phyloP scores from a whole-genome alignment of 2,329 filamentous ascomycete genomes.

The Hymenoscyphus infarciens region DNA sequence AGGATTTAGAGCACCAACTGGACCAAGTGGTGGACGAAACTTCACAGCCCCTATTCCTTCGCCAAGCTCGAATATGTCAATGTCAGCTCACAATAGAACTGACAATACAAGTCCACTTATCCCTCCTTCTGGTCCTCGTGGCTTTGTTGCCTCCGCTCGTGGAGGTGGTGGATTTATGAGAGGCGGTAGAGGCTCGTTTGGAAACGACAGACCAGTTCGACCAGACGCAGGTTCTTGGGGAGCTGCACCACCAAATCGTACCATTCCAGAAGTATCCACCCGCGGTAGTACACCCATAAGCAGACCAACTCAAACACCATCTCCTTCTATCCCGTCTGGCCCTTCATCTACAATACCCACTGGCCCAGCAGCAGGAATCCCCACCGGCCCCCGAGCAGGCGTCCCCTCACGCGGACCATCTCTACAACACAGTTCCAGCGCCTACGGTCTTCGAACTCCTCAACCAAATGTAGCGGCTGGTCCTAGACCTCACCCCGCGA shows the following conservation, averaged over 20 bases:
- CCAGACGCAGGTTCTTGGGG: constrained; percentile 32
- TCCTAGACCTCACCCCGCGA: constrained; percentile 34
- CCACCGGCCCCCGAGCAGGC: constrained; percentile 33
- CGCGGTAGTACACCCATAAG: constrained; percentile 21
- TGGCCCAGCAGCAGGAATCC: constrained; percentile 30
- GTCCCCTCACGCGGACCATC: constrained; percentile 27
- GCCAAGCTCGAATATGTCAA: constrained; percentile 18
- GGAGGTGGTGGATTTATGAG: constrained; percentile 28
- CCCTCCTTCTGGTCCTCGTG: constrained; percentile 36
- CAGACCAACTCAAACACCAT: constrained; percentile 27
- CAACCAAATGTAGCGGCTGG: constrained; percentile 21
- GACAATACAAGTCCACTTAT: constrained; percentile 23
- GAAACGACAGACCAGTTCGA: constrained; percentile 27
- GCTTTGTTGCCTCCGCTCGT: constrained; percentile 29
- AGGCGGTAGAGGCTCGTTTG: constrained; percentile 33
- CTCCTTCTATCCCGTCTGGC: constrained; percentile 29
- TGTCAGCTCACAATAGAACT: constrained; percentile 22
- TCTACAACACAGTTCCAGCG: constrained; percentile 28
- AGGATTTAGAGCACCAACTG: constrained; percentile 33
- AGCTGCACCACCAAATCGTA: constrained; percentile 26
- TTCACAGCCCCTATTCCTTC: constrained; percentile 29
- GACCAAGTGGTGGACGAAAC: constrained; percentile 32
- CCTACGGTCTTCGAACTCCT: constrained; percentile 23
- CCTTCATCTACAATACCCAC: constrained; percentile 27
- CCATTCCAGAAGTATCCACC: constrained; percentile 20